Evolutionary conservation across 2,329 filamentous ascomycete species (phyloP).

Genomic region (Amauroascus niger): DNA sequence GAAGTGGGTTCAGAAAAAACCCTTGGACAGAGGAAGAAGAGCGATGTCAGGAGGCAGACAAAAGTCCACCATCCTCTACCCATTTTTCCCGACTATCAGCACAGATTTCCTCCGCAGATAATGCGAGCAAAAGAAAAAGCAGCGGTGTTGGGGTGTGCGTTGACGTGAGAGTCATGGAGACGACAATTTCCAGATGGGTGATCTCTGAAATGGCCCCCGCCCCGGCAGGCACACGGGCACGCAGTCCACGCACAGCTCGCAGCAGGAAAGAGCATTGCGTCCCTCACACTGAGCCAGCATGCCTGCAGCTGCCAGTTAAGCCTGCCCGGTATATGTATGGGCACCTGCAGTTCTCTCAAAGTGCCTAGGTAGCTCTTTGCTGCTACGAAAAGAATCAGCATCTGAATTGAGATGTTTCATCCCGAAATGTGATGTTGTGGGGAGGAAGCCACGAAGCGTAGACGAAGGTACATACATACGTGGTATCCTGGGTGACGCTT

Average conservation of each 20-base stretch:
- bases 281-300: background rate
- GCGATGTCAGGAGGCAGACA: background rate
- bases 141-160: no score
- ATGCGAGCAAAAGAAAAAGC: no score
- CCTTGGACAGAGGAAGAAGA: background rate
- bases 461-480: no score
- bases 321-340: no score
- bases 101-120: background rate
- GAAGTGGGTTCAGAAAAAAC: background rate
- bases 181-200: background rate
- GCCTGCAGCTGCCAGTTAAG: background rate
- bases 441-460: no score
- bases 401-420: no score
- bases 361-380: no score
- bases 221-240: background rate
- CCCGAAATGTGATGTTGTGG: no score
- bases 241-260: background rate
- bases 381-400: no score
- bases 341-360: no score
- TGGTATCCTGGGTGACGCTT: no score
- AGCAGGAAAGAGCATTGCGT: slow-evolving; percentile 1
- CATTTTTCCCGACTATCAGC: background rate
- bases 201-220: background rate
- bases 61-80: background rate
- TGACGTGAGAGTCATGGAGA: background rate